These are phyloP conservation scores for Gynochthodes officinalis DNA, from an alignment of 257 asterid species.

Conservation along the genomic window DNA sequence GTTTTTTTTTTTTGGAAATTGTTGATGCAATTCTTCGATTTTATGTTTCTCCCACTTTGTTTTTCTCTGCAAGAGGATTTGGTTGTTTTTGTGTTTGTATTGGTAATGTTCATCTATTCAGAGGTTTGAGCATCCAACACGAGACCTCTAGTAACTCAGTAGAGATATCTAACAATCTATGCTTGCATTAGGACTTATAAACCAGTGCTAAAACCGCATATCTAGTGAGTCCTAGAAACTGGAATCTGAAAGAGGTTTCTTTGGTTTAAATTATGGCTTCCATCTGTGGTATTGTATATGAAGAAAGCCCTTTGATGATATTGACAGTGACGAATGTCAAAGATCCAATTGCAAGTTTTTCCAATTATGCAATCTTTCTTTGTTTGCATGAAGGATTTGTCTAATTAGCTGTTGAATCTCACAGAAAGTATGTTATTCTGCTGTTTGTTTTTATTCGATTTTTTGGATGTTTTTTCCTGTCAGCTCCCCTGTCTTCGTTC, in stretches of 20 bases:
- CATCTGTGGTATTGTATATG: not conserved
- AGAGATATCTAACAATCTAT: not conserved
- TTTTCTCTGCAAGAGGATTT: not conserved
- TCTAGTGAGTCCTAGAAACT: not conserved
- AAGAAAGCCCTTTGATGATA: not conserved
- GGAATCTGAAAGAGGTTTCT: not conserved
- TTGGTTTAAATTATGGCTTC: not conserved
- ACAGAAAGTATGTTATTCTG: slow-evolving; percentile 1
- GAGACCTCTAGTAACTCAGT: not conserved
- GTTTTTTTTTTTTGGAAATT: too few relatives aligned
- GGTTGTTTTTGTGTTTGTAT: not conserved
- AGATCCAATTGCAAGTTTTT: not conserved
- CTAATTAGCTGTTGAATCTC: not conserved
- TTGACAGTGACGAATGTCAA: not conserved
- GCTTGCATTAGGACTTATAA: not conserved
- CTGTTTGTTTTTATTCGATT: too few relatives aligned
- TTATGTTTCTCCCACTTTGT: not conserved
- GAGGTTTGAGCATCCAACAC: not conserved
- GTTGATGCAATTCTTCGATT: not conserved
- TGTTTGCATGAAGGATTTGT: not conserved
- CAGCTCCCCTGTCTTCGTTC: too few relatives aligned
- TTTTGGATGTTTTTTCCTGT: too few relatives aligned
- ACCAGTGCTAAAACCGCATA: not conserved
- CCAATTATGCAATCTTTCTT: not conserved
- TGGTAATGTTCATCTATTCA: not conserved